Base-by-base conservation (phyloP, 192 early-diverging fungal genomes). In the Dimargaris cristalligena region DNA sequence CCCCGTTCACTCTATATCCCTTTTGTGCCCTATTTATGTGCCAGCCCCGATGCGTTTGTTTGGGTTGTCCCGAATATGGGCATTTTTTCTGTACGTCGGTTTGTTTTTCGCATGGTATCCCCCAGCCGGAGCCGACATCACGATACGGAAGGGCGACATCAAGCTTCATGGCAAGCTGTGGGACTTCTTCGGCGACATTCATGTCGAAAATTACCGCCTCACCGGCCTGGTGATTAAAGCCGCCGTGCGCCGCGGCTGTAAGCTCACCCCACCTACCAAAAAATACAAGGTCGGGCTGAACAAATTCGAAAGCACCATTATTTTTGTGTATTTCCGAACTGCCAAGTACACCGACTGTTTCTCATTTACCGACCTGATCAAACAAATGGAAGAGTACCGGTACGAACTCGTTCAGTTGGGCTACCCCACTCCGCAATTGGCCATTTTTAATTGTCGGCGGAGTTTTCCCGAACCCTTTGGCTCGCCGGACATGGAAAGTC, bases 161-260 rank as follows among this genome's bases (percentile, higher is more conserved):
- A n/a, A n/a, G n/a, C n/a, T n/a, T n/a, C n/a, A n/a, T n/a, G n/a
- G n/a, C n/a, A n/a, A n/a, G n/a, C n/a, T 51, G 49, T 51, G 49
- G 49, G 49, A 51, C 25, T 51, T 51, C 22, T 51, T 51, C 22
- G 49, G 49, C 26, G 49, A 51, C 22, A 51, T 18, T 22, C 8
- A 51, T 9, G 10, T 14, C 13, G 13, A 8, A 14, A 9, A 8
- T 22, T 51, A 51, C 22, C 13, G 25, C 8, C 8, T 51, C 25
- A 51, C 22, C 13, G 49, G 49, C n/a, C 49, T 23, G 9, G n/a
- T 51, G 26, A 26, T 51, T 23, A 51, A 51, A 22, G 26, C 25
- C 18, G 10, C 10, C 49, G 49, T 51, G 22, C 8, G 25, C 8
- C 9, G 13, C 10, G 8, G 25, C 22, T 51, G 49, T 22, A 23